Percentiles rank a stretch among this genome's conserved stretches.
Conservation (phyloP, 2,329 filamentous ascomycete species). For the Aspergillus awamori region DNA sequence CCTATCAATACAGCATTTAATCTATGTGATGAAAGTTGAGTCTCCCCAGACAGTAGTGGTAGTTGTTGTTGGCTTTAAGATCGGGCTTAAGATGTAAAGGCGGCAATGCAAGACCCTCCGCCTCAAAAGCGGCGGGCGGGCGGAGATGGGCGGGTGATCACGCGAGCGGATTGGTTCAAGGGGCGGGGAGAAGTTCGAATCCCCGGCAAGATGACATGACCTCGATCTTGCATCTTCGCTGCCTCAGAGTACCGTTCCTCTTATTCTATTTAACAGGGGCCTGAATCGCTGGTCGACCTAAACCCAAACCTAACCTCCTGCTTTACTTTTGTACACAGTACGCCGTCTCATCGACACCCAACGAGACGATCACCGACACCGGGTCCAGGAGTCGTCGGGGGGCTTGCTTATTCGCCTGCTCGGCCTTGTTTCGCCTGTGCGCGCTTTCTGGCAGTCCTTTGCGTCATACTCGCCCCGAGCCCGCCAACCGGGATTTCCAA, state of each 20-base stretch:
- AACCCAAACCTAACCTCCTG: not conserved
- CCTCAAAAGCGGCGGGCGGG: not conserved
- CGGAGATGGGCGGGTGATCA: slow-evolving; percentile 9
- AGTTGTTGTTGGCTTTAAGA: too few relatives aligned
- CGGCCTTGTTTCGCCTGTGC: slow-evolving; percentile 8
- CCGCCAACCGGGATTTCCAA: slow-evolving; percentile 26
- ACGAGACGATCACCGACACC: not conserved
- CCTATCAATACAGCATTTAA: not conserved
- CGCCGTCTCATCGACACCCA: not conserved
- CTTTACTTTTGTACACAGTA: not conserved
- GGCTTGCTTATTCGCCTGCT: slow-evolving; percentile 5
- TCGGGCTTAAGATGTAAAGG: too few relatives aligned
- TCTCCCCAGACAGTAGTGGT: too few relatives aligned
- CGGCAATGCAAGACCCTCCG: not conserved
- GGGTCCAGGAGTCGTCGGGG: not conserved
- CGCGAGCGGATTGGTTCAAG: slow-evolving; percentile 5
- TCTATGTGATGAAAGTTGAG: not conserved
- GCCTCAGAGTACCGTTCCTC: not conserved
- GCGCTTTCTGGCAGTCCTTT: slow-evolving; percentile 28
- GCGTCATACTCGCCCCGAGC: slow-evolving; percentile 43
- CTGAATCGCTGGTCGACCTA: slow-evolving; percentile 4
- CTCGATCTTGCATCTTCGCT: slow-evolving; percentile 8
- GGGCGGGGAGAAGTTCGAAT: not conserved
- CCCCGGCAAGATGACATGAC: not conserved
- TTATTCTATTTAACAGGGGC: not conserved